These are phyloP conservation scores for Chrysosphaeria jannelii DNA, from an alignment of 2,329 filamentous ascomycete species.

Conservation along the genomic window DNA sequence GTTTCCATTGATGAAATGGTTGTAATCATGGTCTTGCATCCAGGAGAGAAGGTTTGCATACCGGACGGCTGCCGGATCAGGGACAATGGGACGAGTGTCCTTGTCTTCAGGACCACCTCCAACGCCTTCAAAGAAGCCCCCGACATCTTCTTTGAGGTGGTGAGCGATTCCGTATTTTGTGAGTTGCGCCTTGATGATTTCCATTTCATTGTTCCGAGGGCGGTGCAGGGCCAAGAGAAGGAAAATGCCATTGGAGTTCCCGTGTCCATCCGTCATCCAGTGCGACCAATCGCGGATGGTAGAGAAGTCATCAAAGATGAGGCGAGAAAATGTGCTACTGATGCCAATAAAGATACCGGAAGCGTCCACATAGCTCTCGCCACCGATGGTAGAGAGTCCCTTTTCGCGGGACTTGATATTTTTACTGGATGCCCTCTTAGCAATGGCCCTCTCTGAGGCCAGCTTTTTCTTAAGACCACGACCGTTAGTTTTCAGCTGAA, in stretches of 20 bases:
- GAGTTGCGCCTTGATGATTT: slow-evolving; percentile 8
- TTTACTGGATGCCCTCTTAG: background rate
- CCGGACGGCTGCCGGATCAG: slow-evolving; percentile 3
- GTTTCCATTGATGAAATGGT: slow-evolving; percentile 1
- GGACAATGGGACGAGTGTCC: slow-evolving; percentile 1
- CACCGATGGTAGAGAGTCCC: background rate
- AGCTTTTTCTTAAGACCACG: background rate
- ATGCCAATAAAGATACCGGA: slow-evolving; percentile 13
- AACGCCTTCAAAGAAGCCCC: slow-evolving; percentile 4
- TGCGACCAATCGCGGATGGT: slow-evolving; percentile 14
- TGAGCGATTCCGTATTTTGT: slow-evolving; percentile 12
- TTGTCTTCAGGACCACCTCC: slow-evolving; percentile 1
- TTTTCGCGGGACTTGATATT: background rate
- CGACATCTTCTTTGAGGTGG: slow-evolving; percentile 4
- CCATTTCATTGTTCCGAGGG: slow-evolving; percentile 9
- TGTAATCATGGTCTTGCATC: slow-evolving; percentile 1
- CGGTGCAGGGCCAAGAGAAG: slow-evolving; percentile 13
- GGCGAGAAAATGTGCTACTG: slow-evolving; percentile 13
- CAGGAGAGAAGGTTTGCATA: slow-evolving; percentile 3
- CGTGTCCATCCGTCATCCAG: slow-evolving; percentile 14
- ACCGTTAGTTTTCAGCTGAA: background rate
- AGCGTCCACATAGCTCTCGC: slow-evolving; percentile 10
- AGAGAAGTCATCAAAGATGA: slow-evolving; percentile 11
- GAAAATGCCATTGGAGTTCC: slow-evolving; percentile 13
- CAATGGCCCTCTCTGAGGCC: background rate